phyloP scores from a whole-genome alignment of 495 filamentous ascomycete genomes.

The Lindgomyces ingoldianus region DNA sequence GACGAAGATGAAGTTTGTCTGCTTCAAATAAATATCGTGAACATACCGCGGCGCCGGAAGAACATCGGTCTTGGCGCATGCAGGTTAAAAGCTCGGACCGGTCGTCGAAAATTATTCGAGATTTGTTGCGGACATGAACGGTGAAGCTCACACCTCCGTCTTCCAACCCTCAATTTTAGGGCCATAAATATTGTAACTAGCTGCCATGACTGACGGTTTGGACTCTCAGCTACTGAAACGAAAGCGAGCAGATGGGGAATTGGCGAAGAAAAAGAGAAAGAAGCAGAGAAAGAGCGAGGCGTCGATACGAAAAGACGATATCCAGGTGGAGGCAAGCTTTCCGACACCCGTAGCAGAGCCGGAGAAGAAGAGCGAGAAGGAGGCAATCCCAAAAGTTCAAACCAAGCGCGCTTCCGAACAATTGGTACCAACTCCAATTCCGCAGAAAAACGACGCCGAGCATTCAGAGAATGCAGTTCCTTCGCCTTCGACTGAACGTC shows the following conservation, averaged over 20 bases:
- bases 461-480: too few species aligned
- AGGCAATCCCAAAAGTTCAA: not conserved
- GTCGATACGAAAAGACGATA: not conserved
- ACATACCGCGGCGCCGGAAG: not conserved
- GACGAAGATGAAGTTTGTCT: too few species aligned
- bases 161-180: not conserved
- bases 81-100: conserved; percentile 20
- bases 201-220: conserved; percentile 9
- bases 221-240: conserved; percentile 23
- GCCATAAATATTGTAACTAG: not conserved
- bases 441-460: not conserved
- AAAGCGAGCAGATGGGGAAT: conserved; percentile 32
- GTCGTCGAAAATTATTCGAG: conserved; percentile 20
- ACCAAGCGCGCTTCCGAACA: not conserved
- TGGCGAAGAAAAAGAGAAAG: conserved; percentile 29
- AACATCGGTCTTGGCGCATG: conserved; percentile 7
- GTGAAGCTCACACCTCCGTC: not conserved
- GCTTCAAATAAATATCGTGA: conserved; percentile 27
- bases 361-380: not conserved
- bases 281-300: conserved; percentile 22
- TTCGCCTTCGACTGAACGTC: too few species aligned
- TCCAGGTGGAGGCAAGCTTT: not conserved
- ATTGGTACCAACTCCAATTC: not conserved
- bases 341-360: not conserved
- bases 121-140: conserved; percentile 4